These are phyloP conservation scores for Ballota nigra DNA, from an alignment of 257 asterid species.

Conservation along the genomic window DNA sequence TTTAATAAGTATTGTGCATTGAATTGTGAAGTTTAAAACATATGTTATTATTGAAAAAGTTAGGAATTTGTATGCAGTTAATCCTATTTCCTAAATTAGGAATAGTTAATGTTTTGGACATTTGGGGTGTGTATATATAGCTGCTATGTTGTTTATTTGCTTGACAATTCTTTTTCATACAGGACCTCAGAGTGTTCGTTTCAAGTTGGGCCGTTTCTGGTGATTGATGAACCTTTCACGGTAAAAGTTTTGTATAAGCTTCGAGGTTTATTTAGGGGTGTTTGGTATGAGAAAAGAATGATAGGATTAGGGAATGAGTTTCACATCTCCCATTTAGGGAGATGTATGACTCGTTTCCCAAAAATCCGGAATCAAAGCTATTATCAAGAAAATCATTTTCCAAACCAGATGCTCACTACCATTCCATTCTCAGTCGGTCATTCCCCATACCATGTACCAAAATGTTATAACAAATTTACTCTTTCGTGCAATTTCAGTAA, in stretches of 20 bases:
- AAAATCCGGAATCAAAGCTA: not conserved
- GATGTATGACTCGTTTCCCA: too few species aligned
- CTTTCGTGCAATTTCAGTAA: not conserved
- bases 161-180: not conserved
- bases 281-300: not conserved
- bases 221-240: slow-evolving; percentile 80
- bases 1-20: too few species aligned
- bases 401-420: not conserved
- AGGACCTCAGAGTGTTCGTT: slow-evolving; percentile 85
- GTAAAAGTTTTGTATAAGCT: slow-evolving; percentile 30
- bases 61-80: too few species aligned
- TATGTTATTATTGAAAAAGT: too few species aligned
- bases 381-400: not conserved
- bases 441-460: not conserved
- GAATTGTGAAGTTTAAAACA: too few species aligned
- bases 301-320: not conserved
- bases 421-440: not conserved
- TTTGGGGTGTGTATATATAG: too few species aligned
- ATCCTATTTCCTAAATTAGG: too few species aligned
- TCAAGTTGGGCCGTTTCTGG: slow-evolving; percentile 80
- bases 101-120: too few species aligned
- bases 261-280: not conserved
- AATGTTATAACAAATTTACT: not conserved
- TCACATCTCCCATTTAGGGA: not conserved
- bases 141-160: not conserved